phyloP scores from a whole-genome alignment of 2,329 filamentous ascomycete species.

The Apiospora rasikravindrae region DNA sequence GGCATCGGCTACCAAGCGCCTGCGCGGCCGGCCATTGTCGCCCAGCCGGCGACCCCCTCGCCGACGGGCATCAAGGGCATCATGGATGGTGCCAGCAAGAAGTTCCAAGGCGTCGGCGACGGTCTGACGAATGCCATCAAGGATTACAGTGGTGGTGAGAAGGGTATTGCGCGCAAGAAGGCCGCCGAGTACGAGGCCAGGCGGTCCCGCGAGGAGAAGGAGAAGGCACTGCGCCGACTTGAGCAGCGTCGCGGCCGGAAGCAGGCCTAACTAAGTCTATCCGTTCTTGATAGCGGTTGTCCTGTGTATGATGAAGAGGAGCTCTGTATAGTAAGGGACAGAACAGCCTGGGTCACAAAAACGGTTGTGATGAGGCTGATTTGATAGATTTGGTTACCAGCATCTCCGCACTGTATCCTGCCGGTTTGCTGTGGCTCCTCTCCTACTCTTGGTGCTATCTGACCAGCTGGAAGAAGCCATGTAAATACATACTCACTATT shows the following conservation, averaged over 20 bases:
- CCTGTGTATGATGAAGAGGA: not conserved
- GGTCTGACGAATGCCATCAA: not conserved
- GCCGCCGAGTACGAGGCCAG: constrained; percentile 14
- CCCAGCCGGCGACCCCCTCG: constrained; percentile 28
- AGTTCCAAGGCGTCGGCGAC: not conserved
- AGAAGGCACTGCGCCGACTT: not conserved
- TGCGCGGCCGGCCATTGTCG: constrained; percentile 2
- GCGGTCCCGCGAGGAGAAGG: constrained; percentile 9
- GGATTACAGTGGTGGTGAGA: constrained; percentile 12
- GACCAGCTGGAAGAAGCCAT: not conserved
- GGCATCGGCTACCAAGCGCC: not conserved
- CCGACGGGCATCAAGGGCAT: not conserved
- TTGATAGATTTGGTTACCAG: not conserved
- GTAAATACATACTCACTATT: not conserved
- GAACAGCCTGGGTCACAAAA: not conserved
- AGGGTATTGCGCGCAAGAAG: constrained; percentile 4
- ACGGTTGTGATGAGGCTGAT: not conserved
- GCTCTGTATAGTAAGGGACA: constrained; percentile 5
- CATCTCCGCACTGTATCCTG: not conserved
- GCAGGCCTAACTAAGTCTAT: not conserved
- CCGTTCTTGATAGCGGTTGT: not conserved
- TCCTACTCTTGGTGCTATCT: not conserved
- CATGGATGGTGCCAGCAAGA: constrained; percentile 5
- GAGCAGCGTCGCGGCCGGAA: constrained; percentile 1
- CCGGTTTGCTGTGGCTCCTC: not conserved